Base-by-base conservation (phyloP, 495 filamentous ascomycete genomes). In the Aspergillus ostianus region DNA sequence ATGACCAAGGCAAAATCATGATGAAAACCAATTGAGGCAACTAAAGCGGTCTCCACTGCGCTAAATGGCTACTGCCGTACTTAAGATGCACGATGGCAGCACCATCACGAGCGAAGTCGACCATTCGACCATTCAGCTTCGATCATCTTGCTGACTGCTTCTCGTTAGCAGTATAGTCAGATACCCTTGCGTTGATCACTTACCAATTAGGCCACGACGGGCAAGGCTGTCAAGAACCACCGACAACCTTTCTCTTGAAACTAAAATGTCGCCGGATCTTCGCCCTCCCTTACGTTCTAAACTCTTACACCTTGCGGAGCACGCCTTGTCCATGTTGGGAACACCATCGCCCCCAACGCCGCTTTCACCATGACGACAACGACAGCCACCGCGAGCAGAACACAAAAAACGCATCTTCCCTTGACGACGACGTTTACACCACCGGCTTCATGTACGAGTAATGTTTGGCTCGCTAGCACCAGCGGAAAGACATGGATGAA, bases 401-500 rank as follows among this genome's bases (percentile, higher is more conserved):
- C 36, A 10, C 36, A 41, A 15, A 41, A 41, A 41, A 15, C 36
- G 10, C 36, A 41, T 21, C 47, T 49, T 3, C 47, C 47, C 23
- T 6, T 49, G 47, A 49, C 47, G 19, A 49, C 47, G 47, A 49
- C 47, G 3, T 49, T 49, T 12, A 26, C 23, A 20, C n/a, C 47
- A 3, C 47, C 47, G 19, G 23, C 10, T 20, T 49, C 47, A 8
- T 49, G 47, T 17, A 26, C 21, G 18, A 20, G 19, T 13, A 49
- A 49, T n/a, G 6, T 20, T 13, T 49, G 23, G 19, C 18, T 20
- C 18, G 47, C n/a, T 20, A 49, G 19, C 13, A 49, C 19, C 8
- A 49, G 47, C n/a, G 47, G 47, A 20, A 49, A 20, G 8, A 49
- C 47, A 9, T 49, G 47, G 47, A 20, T 49, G 19, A 49, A 49